Evolutionary conservation across 352 stramenopile genomes (phyloP).

Genomic region (Phytophthora ramorum): DNA sequence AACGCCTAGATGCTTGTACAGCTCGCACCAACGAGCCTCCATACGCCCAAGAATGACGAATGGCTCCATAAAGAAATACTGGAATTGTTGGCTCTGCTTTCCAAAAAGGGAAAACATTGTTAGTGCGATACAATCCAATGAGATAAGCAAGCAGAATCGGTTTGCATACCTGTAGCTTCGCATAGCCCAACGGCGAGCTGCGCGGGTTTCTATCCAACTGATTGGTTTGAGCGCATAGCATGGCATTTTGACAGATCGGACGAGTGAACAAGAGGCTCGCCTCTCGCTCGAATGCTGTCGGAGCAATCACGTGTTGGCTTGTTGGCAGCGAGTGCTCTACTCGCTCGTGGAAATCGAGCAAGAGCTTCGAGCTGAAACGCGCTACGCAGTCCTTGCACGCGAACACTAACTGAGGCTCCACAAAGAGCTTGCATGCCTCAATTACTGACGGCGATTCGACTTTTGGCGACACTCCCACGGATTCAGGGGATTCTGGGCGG

Average conservation of each 20-base stretch:
- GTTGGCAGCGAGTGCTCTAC: conserved; percentile 42
- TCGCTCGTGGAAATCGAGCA: conserved; percentile 60
- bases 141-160: conserved; percentile 3
- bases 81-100: conserved; percentile 56
- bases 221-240: conserved; percentile 49
- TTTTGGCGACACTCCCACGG: conserved; percentile 11
- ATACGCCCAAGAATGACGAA: conserved; percentile 75
- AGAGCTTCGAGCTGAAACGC: conserved; percentile 58
- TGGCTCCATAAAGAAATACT: conserved; percentile 77
- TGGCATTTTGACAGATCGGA: conserved; percentile 54
- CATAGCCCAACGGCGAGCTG: conserved; percentile 62
- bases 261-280: conserved; percentile 52
- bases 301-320: neutral
- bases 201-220: conserved; percentile 30
- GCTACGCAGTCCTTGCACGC: conserved; percentile 50
- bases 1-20: conserved; percentile 70
- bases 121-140: neutral
- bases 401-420: conserved; percentile 62
- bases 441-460: conserved; percentile 41
- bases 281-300: conserved; percentile 37
- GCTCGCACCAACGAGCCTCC: conserved; percentile 48
- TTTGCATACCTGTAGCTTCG: conserved; percentile 70
- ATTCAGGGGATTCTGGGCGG: conserved; percentile 22
- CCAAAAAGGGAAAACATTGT: conserved; percentile 11
- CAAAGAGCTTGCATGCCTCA: conserved; percentile 66